Percentiles rank a stretch among this genome's conserved stretches.
phyloP scores from a whole-genome alignment of 345 rosid species.

The Raphanus sativus region DNA sequence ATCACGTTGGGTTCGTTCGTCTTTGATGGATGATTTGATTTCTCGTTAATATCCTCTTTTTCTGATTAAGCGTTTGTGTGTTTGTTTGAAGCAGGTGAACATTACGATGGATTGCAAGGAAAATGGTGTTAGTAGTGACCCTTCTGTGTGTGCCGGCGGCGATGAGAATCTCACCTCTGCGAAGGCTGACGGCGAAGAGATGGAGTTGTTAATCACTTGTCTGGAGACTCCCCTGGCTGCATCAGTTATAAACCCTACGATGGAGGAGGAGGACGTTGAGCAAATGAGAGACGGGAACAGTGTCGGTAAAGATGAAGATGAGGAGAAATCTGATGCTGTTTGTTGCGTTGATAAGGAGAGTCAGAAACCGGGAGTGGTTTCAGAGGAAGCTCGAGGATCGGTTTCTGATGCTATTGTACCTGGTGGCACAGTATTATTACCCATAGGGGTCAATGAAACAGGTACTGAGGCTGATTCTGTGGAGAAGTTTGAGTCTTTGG shows the following conservation, averaged over 20 bases:
- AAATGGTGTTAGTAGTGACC: conserved; percentile 15
- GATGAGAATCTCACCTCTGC: conserved; percentile 26
- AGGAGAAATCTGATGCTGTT: conserved; percentile 16
- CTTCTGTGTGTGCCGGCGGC: background rate
- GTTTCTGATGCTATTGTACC: background rate
- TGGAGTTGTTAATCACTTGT: background rate
- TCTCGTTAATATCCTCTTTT: no score
- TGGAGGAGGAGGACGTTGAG: conserved; percentile 20
- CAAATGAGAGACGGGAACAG: conserved; percentile 25
- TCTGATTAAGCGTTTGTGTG: no score
- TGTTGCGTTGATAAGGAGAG: conserved; percentile 5
- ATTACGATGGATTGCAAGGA: conserved; percentile 31
- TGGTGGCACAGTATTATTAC: conserved; percentile 8
- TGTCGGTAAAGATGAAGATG: background rate
- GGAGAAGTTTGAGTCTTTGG: conserved; percentile 8
- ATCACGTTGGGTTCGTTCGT: conserved; percentile 24
- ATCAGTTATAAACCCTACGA: conserved; percentile 13
- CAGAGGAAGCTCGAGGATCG: background rate
- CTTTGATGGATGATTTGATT: no score
- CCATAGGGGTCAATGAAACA: background rate
- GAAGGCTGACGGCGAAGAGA: conserved; percentile 9
- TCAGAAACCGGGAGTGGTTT: conserved; percentile 14
- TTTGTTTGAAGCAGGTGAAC: conserved; percentile 15
- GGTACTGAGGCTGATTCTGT: background rate
- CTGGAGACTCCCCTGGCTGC: conserved; percentile 22